phyloP scores from a whole-genome alignment of 768 basidiomycete genomes.

The Suillus spraguei region DNA sequence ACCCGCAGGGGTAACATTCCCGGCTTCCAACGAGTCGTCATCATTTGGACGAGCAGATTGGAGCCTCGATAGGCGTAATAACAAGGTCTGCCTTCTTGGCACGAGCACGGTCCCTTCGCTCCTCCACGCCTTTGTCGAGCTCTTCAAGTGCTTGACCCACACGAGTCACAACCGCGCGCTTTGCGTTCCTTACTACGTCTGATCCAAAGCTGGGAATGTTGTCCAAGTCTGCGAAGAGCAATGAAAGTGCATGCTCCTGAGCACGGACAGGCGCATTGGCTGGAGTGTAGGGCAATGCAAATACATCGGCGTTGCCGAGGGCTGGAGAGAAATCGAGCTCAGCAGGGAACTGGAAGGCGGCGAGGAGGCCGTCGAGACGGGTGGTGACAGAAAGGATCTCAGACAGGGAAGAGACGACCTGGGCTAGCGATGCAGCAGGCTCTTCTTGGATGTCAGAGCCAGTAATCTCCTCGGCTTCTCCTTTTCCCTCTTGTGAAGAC shows the following conservation, averaged over 20 bases:
- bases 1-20: background rate
- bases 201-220: conserved; percentile 64
- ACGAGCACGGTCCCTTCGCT: conserved; percentile 31
- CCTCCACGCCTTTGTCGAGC: conserved; percentile 48
- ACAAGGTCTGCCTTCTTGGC: background rate
- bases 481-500: conserved; percentile 30
- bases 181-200: conserved; percentile 45
- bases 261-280: conserved; percentile 61
- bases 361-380: conserved; percentile 37
- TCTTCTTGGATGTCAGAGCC: conserved; percentile 13
- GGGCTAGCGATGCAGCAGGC: conserved; percentile 15
- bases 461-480: conserved; percentile 36
- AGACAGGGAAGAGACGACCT: conserved; percentile 31
- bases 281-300: conserved; percentile 56
- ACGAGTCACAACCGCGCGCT: conserved; percentile 57
- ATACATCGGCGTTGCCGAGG: conserved; percentile 18
- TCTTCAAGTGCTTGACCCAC: conserved; percentile 61
- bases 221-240: conserved; percentile 60
- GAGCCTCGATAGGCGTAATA: background rate
- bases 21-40: background rate
- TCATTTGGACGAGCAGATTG: background rate
- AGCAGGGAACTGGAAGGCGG: conserved; percentile 42
- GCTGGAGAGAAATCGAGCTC: conserved; percentile 34
- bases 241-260: conserved; percentile 62
- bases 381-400: conserved; percentile 44